These are phyloP conservation scores for Chalciporus piperatus DNA, from an alignment of 768 basidiomycete species.

Conservation along the genomic window DNA sequence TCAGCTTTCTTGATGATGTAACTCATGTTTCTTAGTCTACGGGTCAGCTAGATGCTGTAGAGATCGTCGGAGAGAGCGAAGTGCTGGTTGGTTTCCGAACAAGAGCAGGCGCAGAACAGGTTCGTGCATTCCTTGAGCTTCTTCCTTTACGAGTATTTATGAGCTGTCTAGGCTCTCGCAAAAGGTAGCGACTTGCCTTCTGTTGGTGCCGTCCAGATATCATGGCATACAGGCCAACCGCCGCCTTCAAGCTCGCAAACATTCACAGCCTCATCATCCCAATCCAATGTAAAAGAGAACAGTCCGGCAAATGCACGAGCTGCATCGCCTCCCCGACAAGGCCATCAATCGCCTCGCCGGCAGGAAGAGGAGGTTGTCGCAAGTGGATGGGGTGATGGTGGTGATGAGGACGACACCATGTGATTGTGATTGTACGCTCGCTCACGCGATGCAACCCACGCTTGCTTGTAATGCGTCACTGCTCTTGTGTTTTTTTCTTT, in stretches of 20 bases:
- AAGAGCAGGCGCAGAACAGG: conserved; percentile 75
- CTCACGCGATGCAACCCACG: not conserved
- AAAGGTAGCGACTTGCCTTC: conserved; percentile 68
- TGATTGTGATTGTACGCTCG: conserved; percentile 44
- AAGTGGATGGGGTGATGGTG: conserved; percentile 67
- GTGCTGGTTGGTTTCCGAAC: conserved; percentile 68
- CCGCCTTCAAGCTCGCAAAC: conserved; percentile 19
- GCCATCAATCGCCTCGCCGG: conserved; percentile 31
- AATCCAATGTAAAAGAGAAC: conserved; percentile 19
- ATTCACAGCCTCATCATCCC: conserved; percentile 19
- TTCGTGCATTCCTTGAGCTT: conserved; percentile 28
- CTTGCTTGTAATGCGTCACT: conserved; percentile 2
- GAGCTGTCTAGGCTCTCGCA: conserved; percentile 54
- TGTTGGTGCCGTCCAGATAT: conserved; percentile 61
- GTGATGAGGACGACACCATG: conserved; percentile 66
- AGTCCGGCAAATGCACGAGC: conserved; percentile 26
- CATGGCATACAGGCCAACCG: conserved; percentile 54
- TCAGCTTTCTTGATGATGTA: not conserved
- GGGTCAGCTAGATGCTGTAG: conserved; percentile 68
- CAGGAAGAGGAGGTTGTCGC: conserved; percentile 63
- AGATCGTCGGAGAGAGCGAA: conserved; percentile 52
- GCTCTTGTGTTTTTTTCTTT: not conserved
- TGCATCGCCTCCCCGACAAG: conserved; percentile 11
- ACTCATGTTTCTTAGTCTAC: conserved; percentile 43
- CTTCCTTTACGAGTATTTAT: conserved; percentile 8